Base-by-base conservation (phyloP, 2,329 filamentous ascomycete species). In the Phialemoniopsis sp. region DNA sequence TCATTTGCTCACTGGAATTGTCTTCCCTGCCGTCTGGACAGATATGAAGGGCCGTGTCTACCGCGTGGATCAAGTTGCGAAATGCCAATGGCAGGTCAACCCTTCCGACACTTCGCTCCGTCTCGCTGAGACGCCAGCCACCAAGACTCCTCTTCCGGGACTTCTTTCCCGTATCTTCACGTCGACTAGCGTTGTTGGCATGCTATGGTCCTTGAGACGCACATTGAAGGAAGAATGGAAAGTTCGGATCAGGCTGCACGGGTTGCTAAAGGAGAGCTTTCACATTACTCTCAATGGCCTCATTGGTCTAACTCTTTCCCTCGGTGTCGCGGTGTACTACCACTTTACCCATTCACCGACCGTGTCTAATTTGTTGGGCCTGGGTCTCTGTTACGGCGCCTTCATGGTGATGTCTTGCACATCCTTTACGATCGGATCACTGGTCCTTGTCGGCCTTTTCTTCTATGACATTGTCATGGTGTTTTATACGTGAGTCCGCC, bases 391-490 rank as follows among this genome's bases (percentile, higher is more conserved):
- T 48, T 96, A 97, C 54, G 78, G 79, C 8, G 81, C 87, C 4
- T 73, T 96, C 40, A 80, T 91, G 51, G 66, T 95, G 38, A 80
- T 97, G 68, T 95, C 89, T 2, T 89, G 90, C 0, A 95, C 89
- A 0, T 91, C 88, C 0, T 95, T 96, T 56, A 67, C 76, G 39
- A 95, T 87, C 0, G 89, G 89, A 1, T 85, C 84, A 7, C 62
- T 90, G 32, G 81, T 97, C 9, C 70, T 97, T 2, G 67, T 72
- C 9, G 87, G 85, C 0, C 70, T 97, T 1, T 97, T 97, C 67
- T 80, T 95, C 55, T 98, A 98, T 56, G 91, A 98, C 57, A 91
- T 98, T 36, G 82, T 93, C 60, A 89, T 91, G 72, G 87, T 93
- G 6, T 93, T 93, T 57, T 93, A 85, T 57, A 90, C 86, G 67